These are phyloP conservation scores for Euphrasia confusa DNA, from an alignment of 257 asterid genomes.

Conservation along the genomic window DNA sequence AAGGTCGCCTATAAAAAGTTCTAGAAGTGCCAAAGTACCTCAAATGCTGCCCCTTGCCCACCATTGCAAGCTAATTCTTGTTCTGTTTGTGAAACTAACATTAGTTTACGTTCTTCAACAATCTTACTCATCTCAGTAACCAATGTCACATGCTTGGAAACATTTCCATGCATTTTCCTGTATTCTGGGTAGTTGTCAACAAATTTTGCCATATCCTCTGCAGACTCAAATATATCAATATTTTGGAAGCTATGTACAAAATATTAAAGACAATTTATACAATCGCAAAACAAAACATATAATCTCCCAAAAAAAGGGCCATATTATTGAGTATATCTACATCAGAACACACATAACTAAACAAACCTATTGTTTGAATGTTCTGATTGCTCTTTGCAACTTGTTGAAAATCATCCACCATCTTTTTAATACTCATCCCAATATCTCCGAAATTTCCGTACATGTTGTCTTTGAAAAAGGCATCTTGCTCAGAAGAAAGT, in stretches of 20 bases:
- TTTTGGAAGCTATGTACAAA: constrained; percentile 18
- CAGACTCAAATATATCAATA: constrained; percentile 28
- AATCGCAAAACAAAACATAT: constrained; percentile 1
- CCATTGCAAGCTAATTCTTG: constrained; percentile 99
- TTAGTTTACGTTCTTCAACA: constrained; percentile 89
- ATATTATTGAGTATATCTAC: neutral
- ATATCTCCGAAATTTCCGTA: constrained; percentile 92
- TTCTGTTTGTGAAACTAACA: constrained; percentile 94
- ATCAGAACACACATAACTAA: constrained; percentile 21
- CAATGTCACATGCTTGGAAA: constrained; percentile 94
- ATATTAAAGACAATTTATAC: constrained; percentile 13
- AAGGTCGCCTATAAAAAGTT: neutral
- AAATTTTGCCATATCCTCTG: constrained; percentile 99
- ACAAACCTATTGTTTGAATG: constrained; percentile 92
- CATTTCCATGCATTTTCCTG: constrained; percentile 94
- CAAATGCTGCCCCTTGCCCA: constrained; percentile 98
- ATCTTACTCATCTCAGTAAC: constrained; percentile 97
- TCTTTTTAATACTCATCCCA: constrained; percentile 88
- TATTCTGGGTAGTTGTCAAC: constrained; percentile 97
- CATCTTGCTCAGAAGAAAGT: constrained; percentile 93
- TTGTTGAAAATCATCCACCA: constrained; percentile 98
- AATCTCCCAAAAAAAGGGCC: neutral
- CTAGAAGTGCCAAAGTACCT: constrained; percentile 48
- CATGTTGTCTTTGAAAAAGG: constrained; percentile 90
- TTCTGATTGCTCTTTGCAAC: constrained; percentile 94